Conservation (phyloP, 2,329 filamentous ascomycete species). For the Septoria petroselini region DNA sequence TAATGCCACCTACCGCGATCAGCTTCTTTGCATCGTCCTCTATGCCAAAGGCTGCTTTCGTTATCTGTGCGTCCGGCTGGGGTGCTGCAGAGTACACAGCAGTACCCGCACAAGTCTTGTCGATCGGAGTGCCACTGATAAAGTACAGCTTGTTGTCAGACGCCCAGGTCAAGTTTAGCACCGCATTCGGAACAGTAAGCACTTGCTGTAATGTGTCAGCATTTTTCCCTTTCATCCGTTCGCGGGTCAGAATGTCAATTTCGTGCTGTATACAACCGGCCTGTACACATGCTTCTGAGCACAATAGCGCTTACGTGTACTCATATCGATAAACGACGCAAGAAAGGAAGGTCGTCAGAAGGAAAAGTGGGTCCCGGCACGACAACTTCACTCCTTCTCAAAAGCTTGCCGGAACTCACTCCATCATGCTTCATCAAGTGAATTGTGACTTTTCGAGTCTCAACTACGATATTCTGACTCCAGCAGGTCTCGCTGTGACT, state of each 20-base stretch:
- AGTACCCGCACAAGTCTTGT: constrained; percentile 13
- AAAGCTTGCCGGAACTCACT: too few relatives aligned
- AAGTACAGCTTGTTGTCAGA: constrained; percentile 22
- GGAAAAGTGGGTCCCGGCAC: too few relatives aligned
- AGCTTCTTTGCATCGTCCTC: constrained; percentile 23
- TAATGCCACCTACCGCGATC: constrained; percentile 13
- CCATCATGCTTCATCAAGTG: neutral
- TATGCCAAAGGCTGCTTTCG: constrained; percentile 21
- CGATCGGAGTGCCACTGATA: constrained; percentile 12
- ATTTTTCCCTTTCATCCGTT: constrained; percentile 1
- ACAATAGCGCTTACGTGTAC: too few relatives aligned
- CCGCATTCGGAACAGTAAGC: neutral
- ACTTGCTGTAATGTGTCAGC: neutral
- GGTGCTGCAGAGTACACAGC: constrained; percentile 12
- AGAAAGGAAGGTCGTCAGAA: too few relatives aligned
- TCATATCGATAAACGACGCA: too few relatives aligned
- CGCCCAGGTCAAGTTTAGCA: constrained; percentile 17
- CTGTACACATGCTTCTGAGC: too few relatives aligned
- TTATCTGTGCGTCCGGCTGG: constrained; percentile 3
- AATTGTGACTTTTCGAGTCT: too few relatives aligned
- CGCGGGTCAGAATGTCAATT: too few relatives aligned
- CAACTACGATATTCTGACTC: neutral
- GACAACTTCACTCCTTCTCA: too few relatives aligned
- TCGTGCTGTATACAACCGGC: too few relatives aligned
- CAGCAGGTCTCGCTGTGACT: neutral